Base-by-base conservation (phyloP, 305 asterid species). In the Rubia peregrina region DNA sequence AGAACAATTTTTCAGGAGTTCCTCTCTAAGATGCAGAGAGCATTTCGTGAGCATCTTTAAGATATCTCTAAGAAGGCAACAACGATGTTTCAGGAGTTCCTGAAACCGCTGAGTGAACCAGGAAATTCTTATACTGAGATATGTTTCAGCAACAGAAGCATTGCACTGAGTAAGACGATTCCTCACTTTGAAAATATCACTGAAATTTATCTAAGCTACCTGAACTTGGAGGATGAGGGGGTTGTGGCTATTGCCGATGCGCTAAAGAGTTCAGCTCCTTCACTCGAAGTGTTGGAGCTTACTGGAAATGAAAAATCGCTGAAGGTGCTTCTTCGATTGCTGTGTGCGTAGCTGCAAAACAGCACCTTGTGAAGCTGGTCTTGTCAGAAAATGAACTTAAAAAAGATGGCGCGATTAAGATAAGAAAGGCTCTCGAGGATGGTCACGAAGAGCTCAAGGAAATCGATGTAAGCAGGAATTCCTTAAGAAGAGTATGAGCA, bases 121-220 rank as follows among this genome's bases (percentile, higher is more conserved):
- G 96, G 88, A 41, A 94, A 91, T 78, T 78, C 86, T 60, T 94
- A 80, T 80, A 84, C 89, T 12, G 90, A 82, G 71, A 85, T 94
- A 73, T 91, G 97, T 77, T 91, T 94, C 70, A 91, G 97, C 87
- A 94, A 94, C 77, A 87, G 95, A 78, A 94, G 99, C 84, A 19
- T 22, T 56, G 62, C 62, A 7, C 62, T 56, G 14, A 56, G 62
- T 22, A 3, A 9, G 62, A 5, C 62, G 2, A 56, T 56, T 56
- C 33, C 33, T 1, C 62, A 22, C 33, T 56, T 56, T 9, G 62
- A 56, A 22, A 56, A 56, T 10, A 33, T 56, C n/a, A 8, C 62
- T 22, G 62, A 56, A 21, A 56, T 56, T 21, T 56, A 56, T 56
- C 14, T 56, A 33, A 56, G 62, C 62, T 56, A 56, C 62, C 33